Evolutionary conservation across 352 stramenopile species (phyloP).

Genomic region (Phytophthora citricola): DNA sequence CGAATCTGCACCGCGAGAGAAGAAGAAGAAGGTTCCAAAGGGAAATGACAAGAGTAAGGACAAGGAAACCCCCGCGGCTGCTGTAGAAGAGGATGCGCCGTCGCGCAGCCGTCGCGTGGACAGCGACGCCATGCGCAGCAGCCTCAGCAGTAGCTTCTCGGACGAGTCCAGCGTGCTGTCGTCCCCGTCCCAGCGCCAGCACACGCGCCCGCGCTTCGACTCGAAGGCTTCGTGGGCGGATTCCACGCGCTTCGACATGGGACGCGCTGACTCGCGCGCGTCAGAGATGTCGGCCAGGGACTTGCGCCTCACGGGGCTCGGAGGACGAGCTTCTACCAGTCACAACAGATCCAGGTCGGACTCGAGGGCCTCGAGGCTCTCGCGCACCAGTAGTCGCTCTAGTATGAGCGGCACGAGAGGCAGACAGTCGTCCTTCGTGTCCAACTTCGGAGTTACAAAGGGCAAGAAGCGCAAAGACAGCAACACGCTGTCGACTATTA

Average conservation of each 20-base stretch:
- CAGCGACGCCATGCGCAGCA: constrained; percentile 25
- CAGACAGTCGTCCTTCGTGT: constrained; percentile 76
- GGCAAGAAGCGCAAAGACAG: constrained; percentile 67
- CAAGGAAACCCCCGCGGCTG: background rate
- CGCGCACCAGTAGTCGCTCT: constrained; percentile 54
- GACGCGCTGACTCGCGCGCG: constrained; percentile 76
- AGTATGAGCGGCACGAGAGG: constrained; percentile 45
- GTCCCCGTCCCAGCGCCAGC: constrained; percentile 51
- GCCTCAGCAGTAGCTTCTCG: constrained; percentile 47
- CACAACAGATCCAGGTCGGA: constrained; percentile 63
- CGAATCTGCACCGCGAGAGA: constrained; percentile 9
- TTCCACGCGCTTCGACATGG: constrained; percentile 89
- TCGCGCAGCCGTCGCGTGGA: constrained; percentile 21
- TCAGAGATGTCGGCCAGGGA: constrained; percentile 78
- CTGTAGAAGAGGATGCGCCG: constrained; percentile 7
- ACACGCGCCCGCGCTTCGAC: constrained; percentile 75
- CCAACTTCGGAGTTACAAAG: constrained; percentile 78
- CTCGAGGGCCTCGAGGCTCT: constrained; percentile 71
- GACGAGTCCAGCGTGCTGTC: constrained; percentile 65
- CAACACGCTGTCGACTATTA: constrained; percentile 85
- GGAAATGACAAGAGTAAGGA: constrained; percentile 10
- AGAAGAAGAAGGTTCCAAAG: constrained; percentile 18
- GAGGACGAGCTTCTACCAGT: constrained; percentile 16
- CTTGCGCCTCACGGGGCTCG: constrained; percentile 68
- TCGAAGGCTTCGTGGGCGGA: constrained; percentile 86